A percentile compares a stretch with the other conserved stretches of the same genome.
Conservation (phyloP, 2,329 filamentous ascomycete species). For the Diaporthe citri region DNA sequence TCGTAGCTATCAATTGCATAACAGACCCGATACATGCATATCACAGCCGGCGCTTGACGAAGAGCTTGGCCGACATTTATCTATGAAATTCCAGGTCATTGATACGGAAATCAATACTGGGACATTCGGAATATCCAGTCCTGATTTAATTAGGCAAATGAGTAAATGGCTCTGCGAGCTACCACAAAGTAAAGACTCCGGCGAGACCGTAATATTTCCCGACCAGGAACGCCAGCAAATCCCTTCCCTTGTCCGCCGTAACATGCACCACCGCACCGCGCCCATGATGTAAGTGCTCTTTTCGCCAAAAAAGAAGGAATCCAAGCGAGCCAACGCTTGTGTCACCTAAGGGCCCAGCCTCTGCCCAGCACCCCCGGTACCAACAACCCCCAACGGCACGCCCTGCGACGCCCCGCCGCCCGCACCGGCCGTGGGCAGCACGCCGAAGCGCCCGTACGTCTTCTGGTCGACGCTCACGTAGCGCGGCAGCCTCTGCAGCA, state of each 20-base stretch:
- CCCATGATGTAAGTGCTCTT: not conserved
- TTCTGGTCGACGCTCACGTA: conserved; percentile 97
- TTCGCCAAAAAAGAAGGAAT: not conserved
- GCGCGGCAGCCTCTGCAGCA: conserved; percentile 86
- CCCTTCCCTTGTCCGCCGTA: not conserved
- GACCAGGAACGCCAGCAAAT: conserved; percentile 28
- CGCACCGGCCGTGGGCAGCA: conserved; percentile 69
- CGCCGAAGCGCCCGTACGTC: conserved; percentile 92
- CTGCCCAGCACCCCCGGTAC: conserved; percentile 63
- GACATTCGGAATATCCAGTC: not conserved
- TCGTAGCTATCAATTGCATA: conserved; percentile 37
- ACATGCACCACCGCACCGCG: not conserved
- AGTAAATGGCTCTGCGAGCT: conserved; percentile 13
- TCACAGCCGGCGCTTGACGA: not conserved
- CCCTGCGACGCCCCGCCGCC: conserved; percentile 65
- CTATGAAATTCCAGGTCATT: not conserved
- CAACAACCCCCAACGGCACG: conserved; percentile 74
- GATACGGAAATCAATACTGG: too few species aligned
- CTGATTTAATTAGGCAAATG: not conserved
- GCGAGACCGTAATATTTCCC: conserved; percentile 7
- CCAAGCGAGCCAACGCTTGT: not conserved
- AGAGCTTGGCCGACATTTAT: not conserved
- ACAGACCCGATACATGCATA: conserved; percentile 35
- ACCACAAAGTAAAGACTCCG: not conserved
- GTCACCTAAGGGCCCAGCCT: conserved; percentile 72